A percentile compares a stretch with the other conserved stretches of the same genome.
phyloP scores from a whole-genome alignment of 148 eudicot genomes.

The Heliosperma pusillum region DNA sequence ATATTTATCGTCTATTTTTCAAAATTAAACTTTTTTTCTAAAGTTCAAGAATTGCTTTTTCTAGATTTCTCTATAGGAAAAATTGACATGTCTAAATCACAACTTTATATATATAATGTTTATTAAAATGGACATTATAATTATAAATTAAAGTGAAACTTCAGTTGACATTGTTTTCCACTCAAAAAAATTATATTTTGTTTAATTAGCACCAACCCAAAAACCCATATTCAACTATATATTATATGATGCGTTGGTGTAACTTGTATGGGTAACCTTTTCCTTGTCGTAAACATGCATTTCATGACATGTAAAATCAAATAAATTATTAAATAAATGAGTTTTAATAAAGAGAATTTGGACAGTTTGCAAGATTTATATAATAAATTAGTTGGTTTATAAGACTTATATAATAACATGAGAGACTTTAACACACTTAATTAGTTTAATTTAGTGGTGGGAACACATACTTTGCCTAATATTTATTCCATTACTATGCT shows the following conservation, averaged over 20 bases:
- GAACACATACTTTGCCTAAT: not conserved
- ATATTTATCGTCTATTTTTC: too few relatives aligned
- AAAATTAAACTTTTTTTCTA: too few relatives aligned
- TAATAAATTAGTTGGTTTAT: not conserved
- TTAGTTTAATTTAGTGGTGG: slow-evolving; percentile 7
- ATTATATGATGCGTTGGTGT: slow-evolving; percentile 16
- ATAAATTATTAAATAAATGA: too few relatives aligned
- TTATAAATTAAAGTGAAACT: not conserved
- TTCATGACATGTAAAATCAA: slow-evolving; percentile 16
- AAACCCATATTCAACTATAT: not conserved
- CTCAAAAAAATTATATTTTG: not conserved
- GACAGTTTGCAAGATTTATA: not conserved
- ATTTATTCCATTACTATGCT: too few relatives aligned
- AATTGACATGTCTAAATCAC: too few relatives aligned
- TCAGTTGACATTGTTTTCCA: not conserved
- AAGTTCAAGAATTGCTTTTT: too few relatives aligned
- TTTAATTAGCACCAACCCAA: slow-evolving; percentile 6
- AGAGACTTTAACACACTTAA: slow-evolving; percentile 2
- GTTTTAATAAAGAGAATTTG: too few relatives aligned
- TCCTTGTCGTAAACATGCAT: slow-evolving; percentile 26
- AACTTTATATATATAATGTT: too few relatives aligned
- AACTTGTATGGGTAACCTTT: slow-evolving; percentile 21
- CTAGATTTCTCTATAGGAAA: too few relatives aligned
- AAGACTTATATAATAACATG: not conserved
- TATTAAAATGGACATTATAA: too few relatives aligned